phyloP scores from a whole-genome alignment of 1,284 basidiomycete genomes.

The Leccinum subfulvum region DNA sequence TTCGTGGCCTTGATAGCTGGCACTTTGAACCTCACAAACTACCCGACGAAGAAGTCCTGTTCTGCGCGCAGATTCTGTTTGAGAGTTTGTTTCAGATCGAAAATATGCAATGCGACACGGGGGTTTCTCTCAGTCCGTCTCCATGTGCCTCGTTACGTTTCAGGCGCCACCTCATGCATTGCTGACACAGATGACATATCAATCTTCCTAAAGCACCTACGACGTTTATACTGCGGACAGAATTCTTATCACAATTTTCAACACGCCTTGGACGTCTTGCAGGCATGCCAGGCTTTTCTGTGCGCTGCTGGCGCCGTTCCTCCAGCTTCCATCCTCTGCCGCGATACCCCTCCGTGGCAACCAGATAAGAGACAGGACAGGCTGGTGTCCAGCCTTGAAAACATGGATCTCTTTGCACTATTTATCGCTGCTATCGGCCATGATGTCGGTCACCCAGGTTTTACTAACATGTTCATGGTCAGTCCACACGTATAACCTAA shows the following conservation, averaged over 20 bases:
- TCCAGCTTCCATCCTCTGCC: conserved; percentile 54
- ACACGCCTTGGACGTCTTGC: conserved; percentile 91
- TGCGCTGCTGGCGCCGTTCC: conserved; percentile 77
- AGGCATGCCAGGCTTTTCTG: conserved; percentile 87
- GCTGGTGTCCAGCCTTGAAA: conserved; percentile 52
- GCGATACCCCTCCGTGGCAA: conserved; percentile 47
- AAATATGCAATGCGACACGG: conserved; percentile 67
- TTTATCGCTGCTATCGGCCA: conserved; percentile 91
- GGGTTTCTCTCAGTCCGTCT: conserved; percentile 65
- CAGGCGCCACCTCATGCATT: conserved; percentile 20
- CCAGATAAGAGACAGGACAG: conserved; percentile 42
- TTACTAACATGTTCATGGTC: conserved; percentile 91
- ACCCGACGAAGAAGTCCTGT: conserved; percentile 75
- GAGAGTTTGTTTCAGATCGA: conserved; percentile 71
- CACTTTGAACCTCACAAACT: conserved; percentile 84
- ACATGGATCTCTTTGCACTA: conserved; percentile 79
- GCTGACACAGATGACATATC: conserved; percentile 61
- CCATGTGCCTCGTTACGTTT: conserved; percentile 22
- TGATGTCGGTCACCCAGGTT: conserved; percentile 92
- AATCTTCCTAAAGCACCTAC: conserved; percentile 76
- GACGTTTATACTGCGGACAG: conserved; percentile 80
- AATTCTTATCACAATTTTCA: conserved; percentile 97
- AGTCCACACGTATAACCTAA: conserved; percentile 28
- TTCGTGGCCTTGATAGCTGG: conserved; percentile 74
- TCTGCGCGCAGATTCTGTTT: conserved; percentile 79